phyloP scores from a whole-genome alignment of 202 grass and related monocot species.

The Musa balbisiana region DNA sequence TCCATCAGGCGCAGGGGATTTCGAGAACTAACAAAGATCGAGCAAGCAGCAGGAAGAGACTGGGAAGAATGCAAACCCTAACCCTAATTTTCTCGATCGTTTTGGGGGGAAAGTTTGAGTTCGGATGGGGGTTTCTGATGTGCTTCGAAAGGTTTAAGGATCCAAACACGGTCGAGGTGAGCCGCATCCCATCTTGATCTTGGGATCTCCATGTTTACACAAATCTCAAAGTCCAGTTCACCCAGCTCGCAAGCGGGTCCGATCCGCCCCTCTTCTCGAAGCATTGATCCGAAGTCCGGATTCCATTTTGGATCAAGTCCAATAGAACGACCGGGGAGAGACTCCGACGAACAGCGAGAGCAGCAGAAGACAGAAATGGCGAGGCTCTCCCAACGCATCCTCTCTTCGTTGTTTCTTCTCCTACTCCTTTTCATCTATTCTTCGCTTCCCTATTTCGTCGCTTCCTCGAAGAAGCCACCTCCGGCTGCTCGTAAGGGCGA shows the following conservation, averaged over 20 bases:
- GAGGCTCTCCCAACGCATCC: not conserved
- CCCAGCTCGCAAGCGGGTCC: not conserved
- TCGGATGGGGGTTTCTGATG: not conserved
- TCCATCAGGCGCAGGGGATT: conserved; percentile 19
- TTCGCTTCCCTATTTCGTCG: conserved; percentile 15
- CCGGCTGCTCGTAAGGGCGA: conserved; percentile 74
- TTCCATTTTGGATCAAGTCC: not conserved
- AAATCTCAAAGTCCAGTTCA: not conserved
- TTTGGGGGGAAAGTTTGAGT: conserved; percentile 2
- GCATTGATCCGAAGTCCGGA: not conserved
- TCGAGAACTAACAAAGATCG: not conserved
- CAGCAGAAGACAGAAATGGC: not conserved
- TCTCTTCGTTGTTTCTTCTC: not conserved
- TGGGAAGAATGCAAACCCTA: not conserved
- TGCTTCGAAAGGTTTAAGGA: not conserved
- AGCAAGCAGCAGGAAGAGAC: not conserved
- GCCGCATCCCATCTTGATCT: not conserved
- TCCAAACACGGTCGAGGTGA: not conserved
- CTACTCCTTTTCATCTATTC: conserved; percentile 27
- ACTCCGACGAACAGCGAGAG: not conserved
- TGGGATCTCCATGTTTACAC: not conserved
- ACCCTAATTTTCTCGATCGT: not conserved
- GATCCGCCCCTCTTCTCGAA: not conserved
- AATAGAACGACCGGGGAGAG: not conserved
- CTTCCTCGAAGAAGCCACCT: conserved; percentile 53